Base-by-base conservation (phyloP, 331 rosid species). In the Cydonia oblonga region DNA sequence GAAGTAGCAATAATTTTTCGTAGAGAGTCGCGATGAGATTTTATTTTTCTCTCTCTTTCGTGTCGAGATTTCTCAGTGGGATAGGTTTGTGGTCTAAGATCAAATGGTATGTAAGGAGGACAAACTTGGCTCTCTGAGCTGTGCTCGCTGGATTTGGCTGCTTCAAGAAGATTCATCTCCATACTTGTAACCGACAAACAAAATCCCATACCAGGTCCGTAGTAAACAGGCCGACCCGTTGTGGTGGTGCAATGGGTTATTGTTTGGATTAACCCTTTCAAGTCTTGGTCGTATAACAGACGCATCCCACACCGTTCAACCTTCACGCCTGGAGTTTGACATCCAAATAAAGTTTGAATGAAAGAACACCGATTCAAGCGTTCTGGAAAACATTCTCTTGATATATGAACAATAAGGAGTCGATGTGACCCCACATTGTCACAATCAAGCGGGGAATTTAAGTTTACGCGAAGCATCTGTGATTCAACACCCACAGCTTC, bases 401-500 rank as follows among this genome's bases (percentile, higher is more conserved):
- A 81, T 49, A 59, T 64, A 58, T 76, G 75, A 61, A 61, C 51
- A 5, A 67, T 1, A 71, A 65, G 19, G 49, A 81, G 64, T 58
- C 60, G 60, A 33, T n/a, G 69, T 28, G 61, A 65, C 10, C 38
- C 58, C 0, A 56, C 61, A 56, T 10, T 22, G 61, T 56, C 7
- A 20, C n/a, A n/a, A n/a, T 56, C 29, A 3, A 1, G 4, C 15
- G 8, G 0, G 61, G 59, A n/a, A 0, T 0, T 0, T 56, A 56
- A 56, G 29, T 1, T 4, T 56, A 56, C 1, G 7, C 26, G 28
- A 22, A 22, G 61, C 61, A 53, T 8, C 25, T n/a, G 6, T 53
- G 20, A 12, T 22, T 53, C 59, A 6, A 19, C 24, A 22, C 59
- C 14, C 16, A 2, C 22, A 65, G 19, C 25, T 53, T 20, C 16